Base-by-base conservation (phyloP, 78 protist genomes). In the Dictyostelium intermedium region DNA sequence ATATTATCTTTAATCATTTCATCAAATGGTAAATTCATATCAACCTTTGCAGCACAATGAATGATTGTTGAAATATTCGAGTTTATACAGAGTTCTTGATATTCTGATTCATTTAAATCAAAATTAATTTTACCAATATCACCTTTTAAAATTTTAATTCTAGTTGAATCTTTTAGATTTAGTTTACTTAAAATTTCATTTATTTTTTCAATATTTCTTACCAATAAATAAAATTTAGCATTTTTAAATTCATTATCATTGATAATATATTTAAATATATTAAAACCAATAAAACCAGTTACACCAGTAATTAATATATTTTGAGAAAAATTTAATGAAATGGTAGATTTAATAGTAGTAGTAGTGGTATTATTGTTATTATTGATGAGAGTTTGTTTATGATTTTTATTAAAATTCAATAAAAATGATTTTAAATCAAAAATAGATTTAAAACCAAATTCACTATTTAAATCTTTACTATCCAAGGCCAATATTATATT, bases 11-110 rank as follows among this genome's bases (percentile, higher is more conserved):
- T 14, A n/a, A 63, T 18, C 66, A 78, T 56, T 61, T 78, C 39
- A 1, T 87, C 77, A 47, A 87, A 87, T 39, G 92, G 41, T 37
- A 74, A 30, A 18, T n/a, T 87, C 85, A 87, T 76, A 37, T 87
- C 37, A 23, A 87, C 92, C 16, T n/a, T 35, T 5, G 92, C 92
- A 5, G 92, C 92, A 53, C 69, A 56, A 47, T 87, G 92, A 61
- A 87, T 87, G 5, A 87, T 34, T 20, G 9, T 25, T 25, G 74
- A 25, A 20, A 78, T 39, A 2, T 35, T 18, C 4, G n/a, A 70
- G 7, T 35, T 37, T 3, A 5, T 1, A 2, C 79, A 34, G 10
- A 23, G n/a, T 6, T 27, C 41, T 23, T 25, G 45, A 23, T 76
- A 23, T 39, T 60, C 78, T 3, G 2, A 6, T 43, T 72, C 25